Base-by-base conservation (phyloP, 169 alveolate species). In the Eimeria acervulina region DNA sequence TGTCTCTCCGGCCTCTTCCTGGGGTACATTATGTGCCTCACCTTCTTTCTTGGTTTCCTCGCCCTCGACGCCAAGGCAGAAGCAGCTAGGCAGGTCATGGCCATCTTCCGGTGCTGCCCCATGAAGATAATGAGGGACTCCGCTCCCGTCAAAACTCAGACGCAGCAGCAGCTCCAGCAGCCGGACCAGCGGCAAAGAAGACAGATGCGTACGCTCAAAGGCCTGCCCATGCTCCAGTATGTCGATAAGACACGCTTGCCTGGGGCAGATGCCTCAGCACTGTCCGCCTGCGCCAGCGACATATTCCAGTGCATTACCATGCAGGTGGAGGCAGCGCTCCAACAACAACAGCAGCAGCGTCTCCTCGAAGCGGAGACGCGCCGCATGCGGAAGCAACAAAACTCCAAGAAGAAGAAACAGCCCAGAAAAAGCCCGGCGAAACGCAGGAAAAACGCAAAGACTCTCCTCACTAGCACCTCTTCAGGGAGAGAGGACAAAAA, bases 11-110 rank as follows among this genome's bases (percentile, higher is more conserved):
- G 98, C 42, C 93, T 98, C 47, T 94, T 97, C 95, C 92, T 97
- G 52, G 98, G 98, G 8, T 98, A 98, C 88, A 52, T 98, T 42
- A 95, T 97, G 97, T 97, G 98, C 42, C 36, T 98, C 61, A 98
- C 98, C 1, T 94, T 97, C 38, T 96, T 98, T 15, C 83, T 98
- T 23, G 98, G 98, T 36, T 95, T 96, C 68, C 97, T 98, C 51
- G 97, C 98, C 51, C 95, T 98, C 5, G 98, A 97, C 94, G 98
- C 98, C 4, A 91, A 96, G 83, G 96, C 95, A 51, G 98, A 97
- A 38, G 95, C 95, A n/a, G 87, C 84, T 42, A 72, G 70, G 26
- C 47, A n/a, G 40, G 95, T 68, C 15, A 68, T 51, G 76, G 89
- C 44, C 10, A 52, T 90, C 76, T 72, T 72, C 28, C 31, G 74